Evolutionary conservation across 2,329 filamentous ascomycete species (phyloP), one percentile per base, ranked within the genome.

Genomic region (Aaosphaeria arxii): DNA sequence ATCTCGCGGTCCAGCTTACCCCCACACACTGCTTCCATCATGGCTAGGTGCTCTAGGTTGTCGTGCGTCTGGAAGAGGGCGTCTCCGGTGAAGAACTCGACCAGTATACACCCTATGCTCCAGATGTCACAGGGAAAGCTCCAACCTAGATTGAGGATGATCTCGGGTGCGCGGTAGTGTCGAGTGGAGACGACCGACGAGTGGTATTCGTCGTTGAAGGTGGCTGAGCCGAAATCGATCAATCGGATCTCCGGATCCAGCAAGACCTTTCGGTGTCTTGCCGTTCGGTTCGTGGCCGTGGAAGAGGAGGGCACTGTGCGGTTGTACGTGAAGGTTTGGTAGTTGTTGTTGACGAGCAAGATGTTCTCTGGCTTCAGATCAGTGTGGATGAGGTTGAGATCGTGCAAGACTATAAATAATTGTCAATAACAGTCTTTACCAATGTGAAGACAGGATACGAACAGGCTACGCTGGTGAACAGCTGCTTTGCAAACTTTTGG

Each of bases 391-490:
- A 99, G 82, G 69, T 97, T 96, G 13, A 99, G 81, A 71, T 99
- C 94, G 67, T 99, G 94, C 24, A 99, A 79, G 71, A 97, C 90
- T 95, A 48, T 1, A 24, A 24, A 24, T 3, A 30, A 11, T 40
- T 38, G 30, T 70, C 54, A 64, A 50, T 47, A 44, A 48, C 17
- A 6, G 11, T 47, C 13, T 39, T 36, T 28, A 7, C 31, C 33
- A 9, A n/a, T 36, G 33, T n/a, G 9, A 40, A 42, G 9, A 30
- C 28, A 46, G 29, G 13, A 30, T 38, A 84, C 89, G 79, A 76
- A 95, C 90, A 99, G 49, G 94, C 94, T 63, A 99, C 95, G 63
- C 92, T 97, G n/a, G 92, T 97, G 52, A 99, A 88, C 11, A 99
- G 78, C 68, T 99, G 94, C 43, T 92, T 85, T 42, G 94, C 94